Conservation (phyloP, 2,329 filamentous ascomycete genomes). For the Aspergillus calidoustus region DNA sequence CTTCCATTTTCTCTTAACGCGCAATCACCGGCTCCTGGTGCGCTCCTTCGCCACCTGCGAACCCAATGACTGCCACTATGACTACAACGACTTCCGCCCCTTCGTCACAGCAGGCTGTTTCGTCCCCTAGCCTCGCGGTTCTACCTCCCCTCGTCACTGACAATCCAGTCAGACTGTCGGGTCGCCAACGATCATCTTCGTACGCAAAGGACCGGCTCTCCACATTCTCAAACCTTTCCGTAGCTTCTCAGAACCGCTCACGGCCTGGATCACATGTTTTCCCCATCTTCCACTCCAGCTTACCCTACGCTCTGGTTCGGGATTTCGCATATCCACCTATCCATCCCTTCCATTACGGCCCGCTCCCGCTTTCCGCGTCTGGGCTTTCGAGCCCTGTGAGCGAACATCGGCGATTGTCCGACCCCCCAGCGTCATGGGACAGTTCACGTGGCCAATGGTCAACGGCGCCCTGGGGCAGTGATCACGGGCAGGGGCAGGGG, state of each 20-base stretch:
- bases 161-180: slow-evolving; percentile 61
- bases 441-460: slow-evolving; percentile 64
- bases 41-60: slow-evolving; percentile 12
- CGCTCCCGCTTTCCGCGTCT: slow-evolving; percentile 74
- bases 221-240: slow-evolving; percentile 76
- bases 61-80: slow-evolving; percentile 40
- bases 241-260: slow-evolving; percentile 62
- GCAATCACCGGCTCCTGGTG: slow-evolving; percentile 15
- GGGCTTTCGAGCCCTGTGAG: slow-evolving; percentile 83
- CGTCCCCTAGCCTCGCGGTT: slow-evolving; percentile 34
- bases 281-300: slow-evolving; percentile 80
- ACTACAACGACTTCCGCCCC: slow-evolving; percentile 41
- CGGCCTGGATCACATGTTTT: slow-evolving; percentile 82
- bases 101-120: slow-evolving; percentile 33
- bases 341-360: slow-evolving; percentile 91
- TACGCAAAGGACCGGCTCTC: slow-evolving; percentile 81
- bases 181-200: slow-evolving; percentile 71
- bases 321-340: slow-evolving; percentile 89
- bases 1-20: slow-evolving; percentile 18
- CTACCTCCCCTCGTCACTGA: slow-evolving; percentile 58
- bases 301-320: slow-evolving; percentile 86
- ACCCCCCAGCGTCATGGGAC: slow-evolving; percentile 75
- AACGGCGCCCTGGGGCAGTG: slow-evolving; percentile 52
- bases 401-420: slow-evolving; percentile 79
- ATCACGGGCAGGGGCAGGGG: slow-evolving; percentile 61